These are phyloP conservation scores for Leccinellum albellum DNA, from an alignment of 768 basidiomycete species.

Conservation along the genomic window DNA sequence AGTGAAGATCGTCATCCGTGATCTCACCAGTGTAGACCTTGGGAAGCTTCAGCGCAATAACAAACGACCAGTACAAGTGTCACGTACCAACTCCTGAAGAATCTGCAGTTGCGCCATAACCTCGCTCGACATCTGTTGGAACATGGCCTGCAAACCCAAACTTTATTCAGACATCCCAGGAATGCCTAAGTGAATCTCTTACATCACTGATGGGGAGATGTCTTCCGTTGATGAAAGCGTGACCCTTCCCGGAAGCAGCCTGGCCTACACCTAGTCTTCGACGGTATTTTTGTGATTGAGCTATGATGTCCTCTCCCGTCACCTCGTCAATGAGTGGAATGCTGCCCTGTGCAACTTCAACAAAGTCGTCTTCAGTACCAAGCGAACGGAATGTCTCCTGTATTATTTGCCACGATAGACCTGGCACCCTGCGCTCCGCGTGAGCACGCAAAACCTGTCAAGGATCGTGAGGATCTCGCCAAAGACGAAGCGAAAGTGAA, in stretches of 20 bases:
- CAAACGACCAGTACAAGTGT: not conserved
- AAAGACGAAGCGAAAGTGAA: not conserved
- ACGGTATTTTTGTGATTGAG: conserved; percentile 50
- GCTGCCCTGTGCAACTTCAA: conserved; percentile 34
- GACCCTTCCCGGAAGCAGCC: conserved; percentile 44
- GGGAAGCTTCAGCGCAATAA: not conserved
- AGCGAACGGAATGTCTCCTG: conserved; percentile 39
- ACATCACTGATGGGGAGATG: conserved; percentile 67
- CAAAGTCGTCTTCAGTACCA: conserved; percentile 35
- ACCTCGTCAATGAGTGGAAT: conserved; percentile 25
- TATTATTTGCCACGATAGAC: conserved; percentile 44
- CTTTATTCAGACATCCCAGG: not conserved
- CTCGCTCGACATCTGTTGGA: conserved; percentile 39
- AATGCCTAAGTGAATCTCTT: conserved; percentile 22
- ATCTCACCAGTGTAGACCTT: conserved; percentile 60
- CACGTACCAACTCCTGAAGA: conserved; percentile 67
- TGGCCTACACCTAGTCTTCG: conserved; percentile 52
- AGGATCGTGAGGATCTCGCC: conserved; percentile 1
- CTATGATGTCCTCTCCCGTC: conserved; percentile 33
- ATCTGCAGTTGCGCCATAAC: conserved; percentile 56
- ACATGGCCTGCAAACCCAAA: conserved; percentile 14
- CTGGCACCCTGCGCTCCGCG: conserved; percentile 28
- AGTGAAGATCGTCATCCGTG: conserved; percentile 46
- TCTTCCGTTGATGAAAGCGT: conserved; percentile 89
- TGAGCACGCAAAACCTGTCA: conserved; percentile 39